Evolutionary conservation across 129 eudicot genomes (phyloP).

Genomic region (Ambrosia trifida): DNA sequence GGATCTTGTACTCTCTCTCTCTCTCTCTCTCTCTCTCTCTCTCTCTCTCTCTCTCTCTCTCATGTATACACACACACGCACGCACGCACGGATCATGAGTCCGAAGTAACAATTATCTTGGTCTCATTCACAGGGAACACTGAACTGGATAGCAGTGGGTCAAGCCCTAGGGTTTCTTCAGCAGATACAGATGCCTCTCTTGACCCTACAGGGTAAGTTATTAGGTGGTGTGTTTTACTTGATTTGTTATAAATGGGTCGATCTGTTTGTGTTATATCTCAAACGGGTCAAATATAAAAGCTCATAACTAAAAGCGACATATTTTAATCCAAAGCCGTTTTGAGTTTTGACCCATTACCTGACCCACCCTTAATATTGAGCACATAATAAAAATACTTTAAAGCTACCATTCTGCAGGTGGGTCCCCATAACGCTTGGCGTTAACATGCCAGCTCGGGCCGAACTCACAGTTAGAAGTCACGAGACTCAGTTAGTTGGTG

Average conservation of each 20-base stretch:
- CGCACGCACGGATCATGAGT: background rate
- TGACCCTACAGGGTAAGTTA: slow-evolving; percentile 44
- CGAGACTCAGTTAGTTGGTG: slow-evolving; percentile 59
- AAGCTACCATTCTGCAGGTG: slow-evolving; percentile 41
- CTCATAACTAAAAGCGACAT: background rate
- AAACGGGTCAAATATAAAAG: background rate
- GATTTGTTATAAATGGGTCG: background rate
- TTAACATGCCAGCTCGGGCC: slow-evolving; percentile 66
- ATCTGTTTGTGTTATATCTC: background rate
- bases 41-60: slow-evolving; percentile 22
- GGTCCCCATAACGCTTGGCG: slow-evolving; percentile 53
- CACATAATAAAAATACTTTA: background rate
- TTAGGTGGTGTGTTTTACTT: background rate
- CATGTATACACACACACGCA: background rate
- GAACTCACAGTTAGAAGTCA: slow-evolving; percentile 51
- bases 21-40: slow-evolving; percentile 16
- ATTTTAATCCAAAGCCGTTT: background rate
- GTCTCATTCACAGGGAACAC: slow-evolving; percentile 35
- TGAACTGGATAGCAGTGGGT: slow-evolving; percentile 35
- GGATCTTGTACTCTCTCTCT: slow-evolving; percentile 39
- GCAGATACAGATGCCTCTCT: slow-evolving; percentile 41
- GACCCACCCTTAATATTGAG: background rate
- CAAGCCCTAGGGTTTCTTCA: slow-evolving; percentile 53
- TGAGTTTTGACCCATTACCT: background rate
- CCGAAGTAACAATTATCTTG: background rate